A percentile compares a stretch with the other conserved stretches of the same genome.
Conservation (phyloP, 1,284 basidiomycete genomes). For the Boletus holoroseus region DNA sequence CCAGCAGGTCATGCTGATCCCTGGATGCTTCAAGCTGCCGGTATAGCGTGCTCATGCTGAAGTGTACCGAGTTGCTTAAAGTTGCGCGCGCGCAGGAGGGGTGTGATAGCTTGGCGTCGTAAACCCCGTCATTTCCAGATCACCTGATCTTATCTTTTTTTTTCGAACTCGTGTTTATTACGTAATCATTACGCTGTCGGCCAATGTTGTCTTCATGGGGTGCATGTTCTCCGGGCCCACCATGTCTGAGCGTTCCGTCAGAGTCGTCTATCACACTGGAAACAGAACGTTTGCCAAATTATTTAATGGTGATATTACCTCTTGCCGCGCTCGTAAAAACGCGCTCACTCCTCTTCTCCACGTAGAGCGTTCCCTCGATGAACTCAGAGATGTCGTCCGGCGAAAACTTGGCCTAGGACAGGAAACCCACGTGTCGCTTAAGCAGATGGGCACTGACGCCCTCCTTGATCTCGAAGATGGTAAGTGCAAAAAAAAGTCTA, state of each 20-base stretch:
- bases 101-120: no score
- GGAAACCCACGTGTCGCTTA: slow-evolving; percentile 42
- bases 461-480: slow-evolving; percentile 68
- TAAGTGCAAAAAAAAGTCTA: slow-evolving; percentile 27
- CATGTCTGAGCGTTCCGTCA: slow-evolving; percentile 38
- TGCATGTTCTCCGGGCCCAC: background rate
- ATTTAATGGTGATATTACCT: slow-evolving; percentile 51
- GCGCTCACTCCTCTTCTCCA: slow-evolving; percentile 6
- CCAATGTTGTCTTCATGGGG: background rate
- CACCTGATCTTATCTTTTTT: background rate
- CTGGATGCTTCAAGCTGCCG: no score
- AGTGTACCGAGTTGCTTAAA: background rate
- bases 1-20: no score
- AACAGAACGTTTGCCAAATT: slow-evolving; percentile 55
- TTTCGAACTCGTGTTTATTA: background rate
- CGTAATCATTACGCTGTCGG: background rate
- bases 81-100: no score
- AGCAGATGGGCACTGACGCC: slow-evolving; percentile 50
- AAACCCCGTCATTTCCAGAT: background rate
- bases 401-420: slow-evolving; percentile 52
- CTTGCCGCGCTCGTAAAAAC: background rate
- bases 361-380: slow-evolving; percentile 54
- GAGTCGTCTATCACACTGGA: slow-evolving; percentile 50
- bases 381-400: slow-evolving; percentile 51
- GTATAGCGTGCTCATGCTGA: no score